Base-by-base conservation (phyloP, 148 eudicot species). In the Rhododendron henanense region DNA sequence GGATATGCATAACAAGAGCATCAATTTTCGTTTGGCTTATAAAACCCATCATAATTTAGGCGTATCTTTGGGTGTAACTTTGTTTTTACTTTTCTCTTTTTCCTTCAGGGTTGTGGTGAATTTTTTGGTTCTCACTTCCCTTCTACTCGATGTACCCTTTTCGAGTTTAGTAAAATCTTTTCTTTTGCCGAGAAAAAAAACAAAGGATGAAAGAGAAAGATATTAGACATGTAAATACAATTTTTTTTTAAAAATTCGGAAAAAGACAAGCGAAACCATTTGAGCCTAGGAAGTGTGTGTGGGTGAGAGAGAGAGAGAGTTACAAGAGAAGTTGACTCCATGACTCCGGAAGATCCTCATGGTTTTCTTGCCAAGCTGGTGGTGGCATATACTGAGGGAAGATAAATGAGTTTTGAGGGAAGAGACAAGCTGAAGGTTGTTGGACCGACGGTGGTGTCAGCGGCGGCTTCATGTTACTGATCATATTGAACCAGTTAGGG, bases 241-340 rank as follows among this genome's bases (percentile, higher is more conserved):
- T 41, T 41, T 41, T n/a, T n/a, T n/a, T n/a, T n/a, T n/a, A n/a
- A 53, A 51, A 51, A 51, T 51, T 3, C 18, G 0, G 14, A 51
- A 14, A 13, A 0, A 11, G 15, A 50, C 14, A 15, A 3, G 5
- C 57, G 13, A 33, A 61, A 7, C 11, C 37, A 73, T 73, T 73
- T 33, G 13, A 65, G 81, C 13, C 19, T 47, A 59, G 59, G 9
- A 31, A 23, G 81, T 86, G 84, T 81, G 78, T 67, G 84, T n/a
- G 55, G 2, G 47, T 15, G 59, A 35, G 37, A 35, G 35, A 33
- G 35, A 85, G 81, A 78, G 78, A 84, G 83, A 82, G 44, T 89
- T 94, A 95, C 98, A 93, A 73, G 87, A 93, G 91, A 51, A 95
- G 92, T 88, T 93, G 96, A 87, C 95, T 94, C 92, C 93, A 93